A percentile compares a stretch with the other conserved stretches of the same genome.
Evolutionary conservation across 768 basidiomycete genomes (phyloP).

Genomic region (Russula dissimulans): DNA sequence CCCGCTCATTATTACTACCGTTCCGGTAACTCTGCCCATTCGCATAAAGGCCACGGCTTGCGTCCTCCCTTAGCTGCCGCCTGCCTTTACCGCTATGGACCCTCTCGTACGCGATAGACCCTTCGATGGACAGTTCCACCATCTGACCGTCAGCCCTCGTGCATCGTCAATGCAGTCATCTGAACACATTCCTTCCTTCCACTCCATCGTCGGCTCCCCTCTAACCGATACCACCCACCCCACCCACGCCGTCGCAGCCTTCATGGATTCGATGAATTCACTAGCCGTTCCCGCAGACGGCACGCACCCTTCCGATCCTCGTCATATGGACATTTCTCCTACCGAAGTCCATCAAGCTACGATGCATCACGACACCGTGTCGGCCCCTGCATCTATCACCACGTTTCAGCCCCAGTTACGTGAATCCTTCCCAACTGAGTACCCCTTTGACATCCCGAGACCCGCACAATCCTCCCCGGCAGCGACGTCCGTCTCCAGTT

Average conservation of each 20-base stretch:
- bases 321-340: constrained; percentile 22
- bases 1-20: constrained; percentile 3
- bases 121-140: constrained; percentile 13
- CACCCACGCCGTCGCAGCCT: constrained; percentile 20
- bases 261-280: constrained; percentile 21
- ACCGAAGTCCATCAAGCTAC: constrained; percentile 9
- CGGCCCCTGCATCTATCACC: constrained; percentile 7
- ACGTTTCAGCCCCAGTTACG: constrained; percentile 12
- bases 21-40: constrained; percentile 8
- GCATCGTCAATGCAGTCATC: constrained; percentile 7
- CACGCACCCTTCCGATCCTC: constrained; percentile 20
- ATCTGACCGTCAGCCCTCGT: not conserved
- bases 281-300: constrained; percentile 20
- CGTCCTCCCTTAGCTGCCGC: not conserved
- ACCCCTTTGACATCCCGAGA: constrained; percentile 21
- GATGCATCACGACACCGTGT: constrained; percentile 8
- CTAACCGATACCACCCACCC: constrained; percentile 21
- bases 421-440: constrained; percentile 10
- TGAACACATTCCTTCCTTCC: constrained; percentile 14
- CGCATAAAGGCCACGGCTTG: constrained; percentile 3
- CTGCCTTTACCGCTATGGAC: constrained; percentile 9
- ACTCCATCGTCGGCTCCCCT: constrained; percentile 15
- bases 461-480: constrained; percentile 27
- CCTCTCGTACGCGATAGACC: constrained; percentile 7
- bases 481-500: constrained; percentile 27